Percentiles rank a stretch among this genome's conserved stretches.
phyloP scores from a whole-genome alignment of 1,139 yeast species.

The Entelexis sorbosivorans region DNA sequence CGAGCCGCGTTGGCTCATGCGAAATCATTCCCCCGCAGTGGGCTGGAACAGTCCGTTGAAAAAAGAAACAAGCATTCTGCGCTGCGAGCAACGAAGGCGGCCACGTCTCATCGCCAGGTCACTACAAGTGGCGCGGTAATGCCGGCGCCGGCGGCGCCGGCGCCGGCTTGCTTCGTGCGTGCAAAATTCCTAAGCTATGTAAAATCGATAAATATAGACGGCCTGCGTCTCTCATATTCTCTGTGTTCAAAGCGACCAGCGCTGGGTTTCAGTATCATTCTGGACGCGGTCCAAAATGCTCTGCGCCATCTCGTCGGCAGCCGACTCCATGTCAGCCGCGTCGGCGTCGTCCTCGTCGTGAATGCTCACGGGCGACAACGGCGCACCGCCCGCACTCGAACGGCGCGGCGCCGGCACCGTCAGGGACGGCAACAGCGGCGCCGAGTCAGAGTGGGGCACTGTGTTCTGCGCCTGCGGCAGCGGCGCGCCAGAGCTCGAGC shows the following conservation, averaged over 20 bases:
- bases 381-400: constrained; percentile 7
- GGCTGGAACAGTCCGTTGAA: too few species aligned
- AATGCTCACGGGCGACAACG: constrained; percentile 15
- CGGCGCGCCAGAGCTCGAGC: constrained; percentile 4
- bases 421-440: not conserved
- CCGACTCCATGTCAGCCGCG: constrained; percentile 5
- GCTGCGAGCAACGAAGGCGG: too few species aligned
- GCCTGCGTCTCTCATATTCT: not conserved
- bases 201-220: constrained; percentile 2
- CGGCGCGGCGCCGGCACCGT: not conserved
- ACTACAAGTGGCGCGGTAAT: too few species aligned
- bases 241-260: constrained; percentile 12
- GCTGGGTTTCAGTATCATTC: constrained; percentile 17
- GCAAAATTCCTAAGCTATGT: not conserved
- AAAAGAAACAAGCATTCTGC: too few species aligned
- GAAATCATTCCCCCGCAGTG: too few species aligned
- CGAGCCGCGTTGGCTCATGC: too few species aligned
- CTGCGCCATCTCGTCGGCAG: constrained; percentile 32
- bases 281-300: constrained; percentile 25
- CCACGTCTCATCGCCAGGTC: too few species aligned
- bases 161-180: not conserved
- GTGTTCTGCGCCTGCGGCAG: not conserved
- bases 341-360: constrained; percentile 6
- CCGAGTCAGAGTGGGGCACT: not conserved
- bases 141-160: too few species aligned